These are phyloP conservation scores for Blastocystis sp. DNA, from an alignment of 352 stramenopile species.

Conservation along the genomic window DNA sequence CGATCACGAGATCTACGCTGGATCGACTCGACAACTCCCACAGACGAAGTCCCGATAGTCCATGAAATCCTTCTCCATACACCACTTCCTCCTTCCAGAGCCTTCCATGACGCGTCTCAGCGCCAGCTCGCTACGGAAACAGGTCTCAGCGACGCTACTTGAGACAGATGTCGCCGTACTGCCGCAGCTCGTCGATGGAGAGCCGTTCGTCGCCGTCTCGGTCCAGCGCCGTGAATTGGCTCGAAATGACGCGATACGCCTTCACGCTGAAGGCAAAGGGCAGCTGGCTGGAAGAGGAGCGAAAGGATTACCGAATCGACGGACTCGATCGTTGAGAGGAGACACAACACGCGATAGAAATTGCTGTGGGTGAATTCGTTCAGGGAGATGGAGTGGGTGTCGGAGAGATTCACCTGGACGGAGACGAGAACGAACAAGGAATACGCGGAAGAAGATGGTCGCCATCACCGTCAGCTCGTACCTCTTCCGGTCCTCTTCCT, in stretches of 20 bases:
- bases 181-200: neutral
- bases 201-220: neutral
- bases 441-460: neutral
- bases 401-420: neutral
- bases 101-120: neutral
- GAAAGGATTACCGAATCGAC: neutral
- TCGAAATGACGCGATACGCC: neutral
- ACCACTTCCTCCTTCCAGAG: neutral
- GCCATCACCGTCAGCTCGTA: neutral
- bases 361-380: neutral
- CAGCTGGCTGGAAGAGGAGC: neutral
- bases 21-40: neutral
- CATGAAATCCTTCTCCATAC: neutral
- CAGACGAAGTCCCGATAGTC: constrained; percentile 39
- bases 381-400: neutral
- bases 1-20: neutral
- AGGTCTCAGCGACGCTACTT: neutral
- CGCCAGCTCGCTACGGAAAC: constrained; percentile 1
- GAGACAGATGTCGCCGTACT: neutral
- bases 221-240: neutral
- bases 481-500: neutral
- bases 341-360: neutral
- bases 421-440: neutral
- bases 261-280: neutral
- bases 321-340: neutral